These are phyloP conservation scores for Arbutus unedo DNA, from an alignment of 148 eudicot species.

Conservation along the genomic window DNA sequence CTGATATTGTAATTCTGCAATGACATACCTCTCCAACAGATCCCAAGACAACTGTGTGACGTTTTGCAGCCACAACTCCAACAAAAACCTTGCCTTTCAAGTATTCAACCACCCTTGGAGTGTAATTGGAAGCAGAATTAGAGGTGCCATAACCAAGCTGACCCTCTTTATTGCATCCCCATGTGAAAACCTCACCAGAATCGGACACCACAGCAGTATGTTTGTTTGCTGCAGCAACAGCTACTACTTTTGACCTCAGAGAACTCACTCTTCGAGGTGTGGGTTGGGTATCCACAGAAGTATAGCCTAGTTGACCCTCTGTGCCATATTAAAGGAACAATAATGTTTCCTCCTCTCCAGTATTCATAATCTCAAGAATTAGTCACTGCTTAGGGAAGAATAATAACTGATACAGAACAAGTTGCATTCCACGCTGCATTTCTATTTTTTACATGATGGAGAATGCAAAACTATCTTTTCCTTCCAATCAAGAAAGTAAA, in stretches of 20 bases:
- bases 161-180: conserved; percentile 99
- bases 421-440: neutral
- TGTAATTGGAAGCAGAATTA: conserved; percentile 90
- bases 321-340: conserved; percentile 18
- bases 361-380: neutral
- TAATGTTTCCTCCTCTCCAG: neutral
- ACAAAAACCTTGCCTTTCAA: conserved; percentile 78
- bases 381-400: neutral
- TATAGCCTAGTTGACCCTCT: conserved; percentile 99
- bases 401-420: neutral
- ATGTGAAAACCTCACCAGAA: conserved; percentile 85
- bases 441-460: neutral
- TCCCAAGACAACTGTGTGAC: conserved; percentile 87
- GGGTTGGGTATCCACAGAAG: conserved; percentile 94
- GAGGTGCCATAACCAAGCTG: conserved; percentile 99
- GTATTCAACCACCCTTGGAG: conserved; percentile 83
- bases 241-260: conserved; percentile 69
- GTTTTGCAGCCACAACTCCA: conserved; percentile 76
- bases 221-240: conserved; percentile 97
- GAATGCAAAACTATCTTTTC: neutral
- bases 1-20: neutral
- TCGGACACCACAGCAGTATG: conserved; percentile 94
- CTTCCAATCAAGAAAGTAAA: neutral
- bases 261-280: conserved; percentile 95
- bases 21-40: conserved; percentile 87